These are phyloP conservation scores for Suhomyces bribrorum DNA, from an alignment of 1,139 yeast genomes.

Conservation along the genomic window DNA sequence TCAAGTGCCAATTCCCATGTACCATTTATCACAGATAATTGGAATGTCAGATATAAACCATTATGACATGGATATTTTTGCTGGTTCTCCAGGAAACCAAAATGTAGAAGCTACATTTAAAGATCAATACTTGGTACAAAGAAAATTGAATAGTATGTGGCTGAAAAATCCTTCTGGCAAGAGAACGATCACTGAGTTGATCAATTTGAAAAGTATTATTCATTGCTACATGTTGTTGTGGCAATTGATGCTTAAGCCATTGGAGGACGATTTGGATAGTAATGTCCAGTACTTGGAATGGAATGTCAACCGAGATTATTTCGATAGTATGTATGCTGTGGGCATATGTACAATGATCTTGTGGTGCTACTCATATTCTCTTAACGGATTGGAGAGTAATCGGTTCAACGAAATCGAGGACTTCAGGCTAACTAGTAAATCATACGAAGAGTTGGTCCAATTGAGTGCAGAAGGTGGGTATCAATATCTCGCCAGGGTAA, in stretches of 20 bases:
- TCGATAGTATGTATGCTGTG: slow-evolving; percentile 43
- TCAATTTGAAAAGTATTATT: slow-evolving; percentile 49
- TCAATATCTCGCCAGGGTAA: slow-evolving; percentile 36
- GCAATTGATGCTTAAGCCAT: slow-evolving; percentile 57
- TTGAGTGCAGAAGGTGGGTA: slow-evolving; percentile 31
- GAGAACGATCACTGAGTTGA: slow-evolving; percentile 28
- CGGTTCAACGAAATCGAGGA: slow-evolving; percentile 24
- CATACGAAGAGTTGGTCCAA: slow-evolving; percentile 25
- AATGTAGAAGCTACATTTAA: slow-evolving; percentile 64
- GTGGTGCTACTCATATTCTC: slow-evolving; percentile 49
- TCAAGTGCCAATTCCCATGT: slow-evolving; percentile 37
- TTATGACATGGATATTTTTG: slow-evolving; percentile 73
- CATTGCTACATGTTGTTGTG: slow-evolving; percentile 65
- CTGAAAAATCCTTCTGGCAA: slow-evolving; percentile 18
- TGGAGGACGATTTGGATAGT: slow-evolving; percentile 22
- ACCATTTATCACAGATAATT: slow-evolving; percentile 72
- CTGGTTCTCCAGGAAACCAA: slow-evolving; percentile 84
- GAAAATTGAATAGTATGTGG: slow-evolving; percentile 55
- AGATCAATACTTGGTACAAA: slow-evolving; percentile 55
- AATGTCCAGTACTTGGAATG: slow-evolving; percentile 25
- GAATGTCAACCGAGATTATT: slow-evolving; percentile 35
- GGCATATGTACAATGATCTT: slow-evolving; percentile 49
- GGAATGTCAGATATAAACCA: slow-evolving; percentile 65
- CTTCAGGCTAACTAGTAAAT: slow-evolving; percentile 10
- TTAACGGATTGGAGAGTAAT: slow-evolving; percentile 43